phyloP scores from a whole-genome alignment of 495 filamentous ascomycete species.

The Aspergillus leporis region DNA sequence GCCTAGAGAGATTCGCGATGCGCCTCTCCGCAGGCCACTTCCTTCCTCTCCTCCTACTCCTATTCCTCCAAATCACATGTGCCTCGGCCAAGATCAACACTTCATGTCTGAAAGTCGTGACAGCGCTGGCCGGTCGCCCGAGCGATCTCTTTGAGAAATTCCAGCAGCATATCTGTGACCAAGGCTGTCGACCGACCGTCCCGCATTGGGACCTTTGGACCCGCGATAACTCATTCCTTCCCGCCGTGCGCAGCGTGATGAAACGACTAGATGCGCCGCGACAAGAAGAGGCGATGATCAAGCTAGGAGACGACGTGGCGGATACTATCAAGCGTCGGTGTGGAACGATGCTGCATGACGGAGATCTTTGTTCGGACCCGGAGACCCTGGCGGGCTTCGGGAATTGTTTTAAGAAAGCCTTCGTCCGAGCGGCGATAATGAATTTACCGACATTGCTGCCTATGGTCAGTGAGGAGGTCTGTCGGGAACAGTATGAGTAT shows the following conservation, averaged over 20 bases:
- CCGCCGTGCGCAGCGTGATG: conserved; percentile 42
- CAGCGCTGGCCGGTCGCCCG: conserved; percentile 37
- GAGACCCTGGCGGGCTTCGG: conserved; percentile 42
- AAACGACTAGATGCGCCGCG: conserved; percentile 34
- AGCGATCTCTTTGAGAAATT: conserved; percentile 39
- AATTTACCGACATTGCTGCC: conserved; percentile 37
- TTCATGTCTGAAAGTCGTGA: conserved; percentile 41
- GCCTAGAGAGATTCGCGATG: conserved; percentile 8
- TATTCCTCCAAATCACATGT: conserved; percentile 25
- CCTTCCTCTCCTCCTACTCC: conserved; percentile 21
- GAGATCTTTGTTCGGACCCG: conserved; percentile 40
- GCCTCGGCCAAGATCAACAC: conserved; percentile 31
- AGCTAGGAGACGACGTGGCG: conserved; percentile 45
- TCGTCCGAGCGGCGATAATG: conserved; percentile 35
- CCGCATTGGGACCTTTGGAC: conserved; percentile 51
- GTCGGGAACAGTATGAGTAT: conserved; percentile 37
- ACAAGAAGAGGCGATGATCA: conserved; percentile 35
- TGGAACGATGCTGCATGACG: conserved; percentile 32
- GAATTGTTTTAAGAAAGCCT: conserved; percentile 46
- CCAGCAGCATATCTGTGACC: conserved; percentile 44
- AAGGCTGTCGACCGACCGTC: conserved; percentile 42
- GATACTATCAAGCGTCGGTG: conserved; percentile 41
- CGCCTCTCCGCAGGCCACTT: conserved; percentile 15
- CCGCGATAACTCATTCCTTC: conserved; percentile 44
- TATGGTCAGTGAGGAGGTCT: conserved; percentile 42